Evolutionary conservation across 2,329 filamentous ascomycete genomes (phyloP), one percentile per base, ranked within the genome.

Genomic region (Aureobasidium uvarum): DNA sequence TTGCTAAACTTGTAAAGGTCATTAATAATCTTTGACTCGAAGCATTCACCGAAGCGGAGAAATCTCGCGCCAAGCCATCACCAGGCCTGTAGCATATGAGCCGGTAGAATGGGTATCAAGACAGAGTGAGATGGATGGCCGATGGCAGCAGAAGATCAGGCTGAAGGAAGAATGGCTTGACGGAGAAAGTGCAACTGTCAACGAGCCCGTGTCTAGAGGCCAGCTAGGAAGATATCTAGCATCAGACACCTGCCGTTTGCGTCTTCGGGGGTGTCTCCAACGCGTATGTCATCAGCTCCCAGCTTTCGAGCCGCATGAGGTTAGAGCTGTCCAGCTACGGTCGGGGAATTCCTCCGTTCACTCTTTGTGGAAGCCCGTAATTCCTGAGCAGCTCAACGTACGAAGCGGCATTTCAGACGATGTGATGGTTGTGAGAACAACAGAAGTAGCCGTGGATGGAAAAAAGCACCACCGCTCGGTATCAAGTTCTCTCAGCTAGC

Each of bases 151-250:
- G 10, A 50, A 62, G 45, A 50, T 62, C 45, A 62, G 58, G 58
- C 58, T 62, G 58, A 62, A 62, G 58, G 14, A 50, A 46, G 33
- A 20, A 62, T 50, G 45, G 58, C 56, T 60, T 25, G 56, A 60
- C 56, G 56, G 56, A 60, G 56, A 60, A 60, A 60, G 56, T 46
- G 56, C 55, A 38, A 33, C 39, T 45, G 56, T 60, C 41, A 46
- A 56, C 39, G 7, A 33, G 38, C 43, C 41, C 10, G 55, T n/a
- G 28, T 16, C 28, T 59, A 13, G 41, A n/a, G 18, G 28, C 55
- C 41, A 59, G 41, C 56, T 58, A 33, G 38, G 54, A 58, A 43
- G 23, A 28, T 51, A 51, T n/a, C 52, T 13, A 41, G 36, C 52
- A 41, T n/a, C 23, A 45, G 39, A 38, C 39, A 43, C 54, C 54